Conservation (phyloP, 441 rosid species). For the Syzygium syzygioides region DNA sequence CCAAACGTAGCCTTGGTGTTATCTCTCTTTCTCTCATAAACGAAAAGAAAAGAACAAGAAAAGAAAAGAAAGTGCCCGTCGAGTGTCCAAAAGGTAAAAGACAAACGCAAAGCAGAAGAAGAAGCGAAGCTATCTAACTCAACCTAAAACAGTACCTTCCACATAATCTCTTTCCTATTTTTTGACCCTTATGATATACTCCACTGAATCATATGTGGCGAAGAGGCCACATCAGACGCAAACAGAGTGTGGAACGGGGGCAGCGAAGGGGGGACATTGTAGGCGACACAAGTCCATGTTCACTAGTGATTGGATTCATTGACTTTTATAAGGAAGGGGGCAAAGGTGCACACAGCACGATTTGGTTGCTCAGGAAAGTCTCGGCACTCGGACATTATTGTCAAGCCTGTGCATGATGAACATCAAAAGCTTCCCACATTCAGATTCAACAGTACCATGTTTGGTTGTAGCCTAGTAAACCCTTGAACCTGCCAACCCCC, state of each 20-base stretch:
- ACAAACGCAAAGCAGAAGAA: background rate
- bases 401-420: background rate
- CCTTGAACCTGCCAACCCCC: background rate
- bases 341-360: background rate
- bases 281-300: background rate
- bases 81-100: background rate
- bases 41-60: background rate
- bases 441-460: background rate
- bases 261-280: background rate
- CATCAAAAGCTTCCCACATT: background rate
- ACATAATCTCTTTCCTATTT: background rate
- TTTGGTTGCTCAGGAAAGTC: background rate
- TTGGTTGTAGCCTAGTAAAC: background rate
- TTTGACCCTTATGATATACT: background rate
- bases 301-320: background rate
- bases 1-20: background rate
- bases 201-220: background rate
- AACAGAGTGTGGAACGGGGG: background rate
- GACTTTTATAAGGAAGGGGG: background rate
- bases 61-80: background rate
- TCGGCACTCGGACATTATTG: background rate
- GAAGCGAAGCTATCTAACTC: background rate
- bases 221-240: background rate
- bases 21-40: background rate
- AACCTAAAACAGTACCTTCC: background rate